Conservation (phyloP, 1,284 basidiomycete genomes). For the Fistulinella staudtii region DNA sequence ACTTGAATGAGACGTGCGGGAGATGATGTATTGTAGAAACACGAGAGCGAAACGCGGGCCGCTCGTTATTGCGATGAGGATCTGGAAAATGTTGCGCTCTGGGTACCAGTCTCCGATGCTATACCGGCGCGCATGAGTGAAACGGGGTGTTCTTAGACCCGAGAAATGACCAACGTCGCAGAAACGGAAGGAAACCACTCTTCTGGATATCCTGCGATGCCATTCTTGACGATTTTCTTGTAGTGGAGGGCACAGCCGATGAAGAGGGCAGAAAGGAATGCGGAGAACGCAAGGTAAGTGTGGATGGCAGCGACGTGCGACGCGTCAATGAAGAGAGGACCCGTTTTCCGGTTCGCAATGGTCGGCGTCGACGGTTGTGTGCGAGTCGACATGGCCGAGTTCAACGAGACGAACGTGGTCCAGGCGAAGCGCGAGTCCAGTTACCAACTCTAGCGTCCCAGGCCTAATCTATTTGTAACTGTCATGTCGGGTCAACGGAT, state of each 20-base stretch:
- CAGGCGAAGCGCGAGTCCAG: no score
- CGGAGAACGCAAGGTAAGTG: conserved; percentile 64
- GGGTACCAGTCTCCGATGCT: conserved; percentile 93
- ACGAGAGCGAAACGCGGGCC: conserved; percentile 83
- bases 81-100: conserved; percentile 85
- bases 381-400: conserved; percentile 19
- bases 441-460: no score
- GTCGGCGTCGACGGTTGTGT: conserved; percentile 7
- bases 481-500: conserved; percentile 27
- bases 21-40: conserved; percentile 67
- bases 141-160: not conserved
- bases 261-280: conserved; percentile 69
- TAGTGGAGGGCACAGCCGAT: conserved; percentile 75
- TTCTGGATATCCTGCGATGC: conserved; percentile 78
- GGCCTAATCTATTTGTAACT: no score
- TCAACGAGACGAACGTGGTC: not conserved
- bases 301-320: conserved; percentile 61
- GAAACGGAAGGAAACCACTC: conserved; percentile 95
- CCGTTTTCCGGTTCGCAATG: conserved; percentile 6
- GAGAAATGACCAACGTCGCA: conserved; percentile 57
- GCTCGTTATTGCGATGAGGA: conserved; percentile 83
- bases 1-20: conserved; percentile 41
- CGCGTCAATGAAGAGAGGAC: conserved; percentile 40
- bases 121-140: conserved; percentile 1
- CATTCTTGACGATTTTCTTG: conserved; percentile 87